These are phyloP conservation scores for Diaporthe australafricana DNA, from an alignment of 2,329 filamentous ascomycete species.

Conservation along the genomic window DNA sequence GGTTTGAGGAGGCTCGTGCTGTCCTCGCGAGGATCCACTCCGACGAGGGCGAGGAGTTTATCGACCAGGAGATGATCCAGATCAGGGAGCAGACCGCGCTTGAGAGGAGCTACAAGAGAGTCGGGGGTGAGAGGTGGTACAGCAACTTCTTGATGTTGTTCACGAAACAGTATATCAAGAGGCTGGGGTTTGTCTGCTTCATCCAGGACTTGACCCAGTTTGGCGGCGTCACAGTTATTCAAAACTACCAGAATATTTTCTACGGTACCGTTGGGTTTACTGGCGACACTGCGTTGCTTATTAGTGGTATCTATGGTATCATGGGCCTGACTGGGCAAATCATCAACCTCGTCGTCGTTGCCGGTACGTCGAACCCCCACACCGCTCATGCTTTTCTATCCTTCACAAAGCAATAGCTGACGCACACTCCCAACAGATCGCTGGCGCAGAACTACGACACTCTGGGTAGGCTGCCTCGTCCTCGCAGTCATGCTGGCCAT, in stretches of 20 bases:
- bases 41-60: slow-evolving; percentile 38
- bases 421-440: not conserved
- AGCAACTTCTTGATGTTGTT: slow-evolving; percentile 41
- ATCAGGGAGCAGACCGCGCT: slow-evolving; percentile 43
- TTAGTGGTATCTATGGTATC: slow-evolving; percentile 56
- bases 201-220: slow-evolving; percentile 48
- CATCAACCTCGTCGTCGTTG: slow-evolving; percentile 44
- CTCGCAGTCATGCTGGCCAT: slow-evolving; percentile 39
- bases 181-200: slow-evolving; percentile 44
- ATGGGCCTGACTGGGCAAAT: slow-evolving; percentile 47
- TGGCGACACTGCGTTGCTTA: slow-evolving; percentile 59
- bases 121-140: slow-evolving; percentile 31
- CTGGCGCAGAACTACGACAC: slow-evolving; percentile 20
- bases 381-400: not conserved
- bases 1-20: slow-evolving; percentile 42
- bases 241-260: slow-evolving; percentile 49
- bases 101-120: slow-evolving; percentile 38
- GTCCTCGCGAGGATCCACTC: slow-evolving; percentile 43
- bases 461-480: slow-evolving; percentile 38
- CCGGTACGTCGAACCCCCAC: not conserved
- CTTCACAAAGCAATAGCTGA: not conserved
- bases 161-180: slow-evolving; percentile 44
- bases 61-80: slow-evolving; percentile 41
- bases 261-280: slow-evolving; percentile 59
- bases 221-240: slow-evolving; percentile 45